phyloP scores from a whole-genome alignment of 192 early-diverging fungal genomes.

The Neocallimastix lanati region DNA sequence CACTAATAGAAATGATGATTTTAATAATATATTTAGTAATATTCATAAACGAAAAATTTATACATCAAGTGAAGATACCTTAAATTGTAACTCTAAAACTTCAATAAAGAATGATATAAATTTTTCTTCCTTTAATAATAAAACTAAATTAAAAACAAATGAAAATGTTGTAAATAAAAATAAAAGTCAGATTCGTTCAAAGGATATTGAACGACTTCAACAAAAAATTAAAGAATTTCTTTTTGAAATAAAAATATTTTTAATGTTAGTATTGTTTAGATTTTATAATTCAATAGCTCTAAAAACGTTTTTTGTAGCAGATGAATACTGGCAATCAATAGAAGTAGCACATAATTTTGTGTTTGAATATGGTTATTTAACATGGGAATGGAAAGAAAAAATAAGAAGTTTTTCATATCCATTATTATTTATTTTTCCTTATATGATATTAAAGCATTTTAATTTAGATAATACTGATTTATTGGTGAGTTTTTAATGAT shows the following conservation, averaged over 20 bases:
- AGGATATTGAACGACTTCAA: neutral
- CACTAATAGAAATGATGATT: neutral
- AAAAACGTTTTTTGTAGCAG: constrained; percentile 72
- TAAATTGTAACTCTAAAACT: neutral
- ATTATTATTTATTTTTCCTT: constrained; percentile 59
- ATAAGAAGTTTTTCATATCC: constrained; percentile 76
- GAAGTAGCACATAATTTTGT: constrained; percentile 75
- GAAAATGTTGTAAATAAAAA: neutral
- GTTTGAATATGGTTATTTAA: constrained; percentile 78
- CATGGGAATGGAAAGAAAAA: constrained; percentile 80
- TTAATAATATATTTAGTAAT: neutral
- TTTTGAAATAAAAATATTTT: neutral
- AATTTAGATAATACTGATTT: constrained; percentile 41
- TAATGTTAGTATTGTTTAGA: constrained; percentile 32
- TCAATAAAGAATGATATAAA: neutral
- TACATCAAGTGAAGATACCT: neutral
- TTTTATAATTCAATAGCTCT: constrained; percentile 35
- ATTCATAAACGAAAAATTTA: neutral
- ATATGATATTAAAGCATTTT: constrained; percentile 34
- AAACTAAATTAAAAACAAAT: neutral
- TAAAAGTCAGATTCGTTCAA: neutral
- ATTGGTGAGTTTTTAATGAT: constrained; percentile 32
- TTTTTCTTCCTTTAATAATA: neutral
- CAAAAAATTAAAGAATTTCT: neutral
- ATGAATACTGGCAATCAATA: constrained; percentile 93